Evolutionary conservation across 2,329 filamentous ascomycete genomes (phyloP).

Genomic region (Phyllosticta citrichinensis): DNA sequence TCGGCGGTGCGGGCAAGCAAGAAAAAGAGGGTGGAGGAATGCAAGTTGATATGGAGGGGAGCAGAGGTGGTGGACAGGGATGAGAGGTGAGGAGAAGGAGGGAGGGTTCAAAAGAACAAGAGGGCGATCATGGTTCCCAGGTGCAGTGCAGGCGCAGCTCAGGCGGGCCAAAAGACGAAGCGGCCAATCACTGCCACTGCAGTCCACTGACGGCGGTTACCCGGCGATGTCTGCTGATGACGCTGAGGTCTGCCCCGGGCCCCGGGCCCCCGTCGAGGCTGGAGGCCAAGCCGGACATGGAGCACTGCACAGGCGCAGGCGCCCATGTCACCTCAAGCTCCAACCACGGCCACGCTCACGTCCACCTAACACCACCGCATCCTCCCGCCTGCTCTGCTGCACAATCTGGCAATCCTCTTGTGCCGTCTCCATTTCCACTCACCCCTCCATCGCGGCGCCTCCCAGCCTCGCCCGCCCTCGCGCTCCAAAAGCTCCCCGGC

Average conservation of each 20-base stretch:
- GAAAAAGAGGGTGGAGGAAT: not conserved
- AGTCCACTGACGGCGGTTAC: not conserved
- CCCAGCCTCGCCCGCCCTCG: not conserved
- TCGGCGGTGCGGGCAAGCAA: too few species aligned
- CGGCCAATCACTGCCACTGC: not conserved
- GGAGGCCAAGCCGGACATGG: not conserved
- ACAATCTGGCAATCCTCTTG: not conserved
- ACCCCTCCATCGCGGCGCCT: not conserved
- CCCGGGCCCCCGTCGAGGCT: not conserved
- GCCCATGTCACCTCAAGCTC: not conserved
- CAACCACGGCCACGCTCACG: not conserved
- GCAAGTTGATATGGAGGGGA: not conserved
- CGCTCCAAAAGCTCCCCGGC: slow-evolving; percentile 42
- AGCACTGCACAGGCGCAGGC: not conserved
- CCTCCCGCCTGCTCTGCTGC: not conserved
- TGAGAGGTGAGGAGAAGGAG: not conserved
- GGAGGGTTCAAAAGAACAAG: not conserved
- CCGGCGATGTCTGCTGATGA: not conserved
- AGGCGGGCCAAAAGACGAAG: not conserved
- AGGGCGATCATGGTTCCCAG: not conserved
- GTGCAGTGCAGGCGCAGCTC: not conserved
- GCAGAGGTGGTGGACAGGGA: not conserved
- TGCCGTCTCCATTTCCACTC: not conserved
- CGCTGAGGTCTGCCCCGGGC: too few species aligned
- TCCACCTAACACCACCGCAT: not conserved